phyloP scores from a whole-genome alignment of 75 land plant genomes.

The Pinus taeda region DNA sequence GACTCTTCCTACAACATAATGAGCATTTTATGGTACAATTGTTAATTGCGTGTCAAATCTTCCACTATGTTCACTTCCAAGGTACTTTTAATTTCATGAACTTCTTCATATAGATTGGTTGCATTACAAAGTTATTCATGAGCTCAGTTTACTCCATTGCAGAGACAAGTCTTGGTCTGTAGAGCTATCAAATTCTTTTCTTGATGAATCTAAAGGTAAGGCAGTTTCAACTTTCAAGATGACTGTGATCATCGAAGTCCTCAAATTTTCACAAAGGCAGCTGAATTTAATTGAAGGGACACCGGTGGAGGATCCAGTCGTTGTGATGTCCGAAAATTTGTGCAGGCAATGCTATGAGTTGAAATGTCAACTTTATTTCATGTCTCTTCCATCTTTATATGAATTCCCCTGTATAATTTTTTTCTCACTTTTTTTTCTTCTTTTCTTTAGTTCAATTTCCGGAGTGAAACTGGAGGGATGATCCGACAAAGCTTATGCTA shows the following conservation, averaged over 20 bases:
- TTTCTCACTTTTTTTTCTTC: background rate
- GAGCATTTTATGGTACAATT: background rate
- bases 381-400: background rate
- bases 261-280: background rate
- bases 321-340: background rate
- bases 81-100: background rate
- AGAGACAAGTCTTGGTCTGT: background rate
- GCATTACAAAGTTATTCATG: background rate
- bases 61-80: background rate
- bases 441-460: background rate
- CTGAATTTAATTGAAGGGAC: background rate
- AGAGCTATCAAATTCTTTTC: background rate
- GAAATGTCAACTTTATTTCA: background rate
- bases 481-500: background rate
- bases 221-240: background rate
- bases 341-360: background rate
- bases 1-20: constrained; percentile 75
- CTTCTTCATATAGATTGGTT: background rate
- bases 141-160: background rate
- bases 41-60: background rate
- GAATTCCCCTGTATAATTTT: background rate
- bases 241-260: background rate
- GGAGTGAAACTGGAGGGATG: background rate
- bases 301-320: no score
- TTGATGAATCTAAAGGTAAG: background rate